These are phyloP conservation scores for Petunia axillaris DNA, from an alignment of 257 asterid genomes.

Conservation along the genomic window DNA sequence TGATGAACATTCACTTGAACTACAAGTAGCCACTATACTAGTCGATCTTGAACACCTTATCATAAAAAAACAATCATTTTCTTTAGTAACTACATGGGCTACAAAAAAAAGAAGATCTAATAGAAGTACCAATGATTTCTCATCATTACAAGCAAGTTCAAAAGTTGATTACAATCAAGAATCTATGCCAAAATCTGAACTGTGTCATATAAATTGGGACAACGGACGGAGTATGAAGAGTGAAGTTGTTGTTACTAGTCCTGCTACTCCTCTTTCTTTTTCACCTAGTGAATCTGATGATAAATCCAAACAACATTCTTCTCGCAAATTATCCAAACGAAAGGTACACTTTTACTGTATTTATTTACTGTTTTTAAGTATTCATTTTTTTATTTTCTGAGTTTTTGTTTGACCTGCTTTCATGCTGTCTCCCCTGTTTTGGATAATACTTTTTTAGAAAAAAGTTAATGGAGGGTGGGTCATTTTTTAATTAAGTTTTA, in stretches of 20 bases:
- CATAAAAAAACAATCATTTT: not conserved
- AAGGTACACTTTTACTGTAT: constrained; percentile 36
- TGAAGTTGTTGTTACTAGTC: constrained; percentile 49
- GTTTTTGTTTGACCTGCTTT: constrained; percentile 1
- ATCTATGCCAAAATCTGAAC: too few relatives aligned
- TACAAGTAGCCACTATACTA: constrained; percentile 45
- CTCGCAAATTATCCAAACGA: constrained; percentile 28
- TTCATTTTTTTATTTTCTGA: not conserved
- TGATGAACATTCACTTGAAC: constrained; percentile 33
- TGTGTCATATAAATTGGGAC: too few relatives aligned
- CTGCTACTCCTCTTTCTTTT: constrained; percentile 65
- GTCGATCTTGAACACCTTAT: constrained; percentile 38
- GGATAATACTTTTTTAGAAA: not conserved
- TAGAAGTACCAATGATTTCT: not conserved
- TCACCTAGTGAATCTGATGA: constrained; percentile 60
- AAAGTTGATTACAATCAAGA: too few relatives aligned
- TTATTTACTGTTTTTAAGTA: not conserved
- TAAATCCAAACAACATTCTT: constrained; percentile 35
- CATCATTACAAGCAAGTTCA: constrained; percentile 1
- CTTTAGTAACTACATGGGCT: constrained; percentile 38
- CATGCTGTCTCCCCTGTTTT: not conserved
- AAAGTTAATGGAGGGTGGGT: not conserved
- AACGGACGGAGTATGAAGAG: too few relatives aligned
- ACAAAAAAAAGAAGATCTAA: constrained; percentile 48
- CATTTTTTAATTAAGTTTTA: not conserved